Conservation (phyloP, 2,329 filamentous ascomycete genomes). For the Sporothrix luriei region DNA sequence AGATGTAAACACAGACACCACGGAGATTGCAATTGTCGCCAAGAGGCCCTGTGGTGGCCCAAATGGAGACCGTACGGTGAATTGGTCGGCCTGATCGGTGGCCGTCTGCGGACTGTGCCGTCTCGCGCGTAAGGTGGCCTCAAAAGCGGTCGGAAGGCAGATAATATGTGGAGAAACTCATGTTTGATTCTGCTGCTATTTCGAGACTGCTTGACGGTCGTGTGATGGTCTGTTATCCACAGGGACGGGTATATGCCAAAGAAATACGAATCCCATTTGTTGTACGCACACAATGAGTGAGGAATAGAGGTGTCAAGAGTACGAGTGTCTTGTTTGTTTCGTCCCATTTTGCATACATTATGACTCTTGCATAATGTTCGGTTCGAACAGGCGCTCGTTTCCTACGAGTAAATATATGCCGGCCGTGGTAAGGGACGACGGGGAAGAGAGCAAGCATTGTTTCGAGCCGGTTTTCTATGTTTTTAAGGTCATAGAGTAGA, state of each 20-base stretch:
- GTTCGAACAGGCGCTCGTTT: neutral
- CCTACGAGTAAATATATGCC: constrained; percentile 5
- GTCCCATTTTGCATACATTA: neutral
- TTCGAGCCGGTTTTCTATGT: neutral
- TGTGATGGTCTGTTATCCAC: neutral
- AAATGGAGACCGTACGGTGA: neutral
- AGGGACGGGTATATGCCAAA: constrained; percentile 12
- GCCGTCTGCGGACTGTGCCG: constrained; percentile 14
- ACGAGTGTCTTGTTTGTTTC: neutral
- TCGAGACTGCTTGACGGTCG: neutral
- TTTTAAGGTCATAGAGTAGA: neutral
- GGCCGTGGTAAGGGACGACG: neutral
- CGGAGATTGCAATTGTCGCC: neutral
- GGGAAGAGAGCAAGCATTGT: neutral
- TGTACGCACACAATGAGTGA: too few species aligned
- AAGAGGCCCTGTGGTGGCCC: neutral
- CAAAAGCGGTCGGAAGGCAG: neutral
- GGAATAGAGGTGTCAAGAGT: too few species aligned
- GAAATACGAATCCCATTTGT: too few species aligned
- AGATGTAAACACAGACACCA: neutral
- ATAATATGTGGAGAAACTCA: neutral
- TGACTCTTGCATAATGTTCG: neutral
- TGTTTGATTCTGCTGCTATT: constrained; percentile 17
- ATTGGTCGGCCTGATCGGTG: neutral
- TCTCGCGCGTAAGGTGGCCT: constrained; percentile 14